These are phyloP conservation scores for Cytospora paraplurivora DNA, from an alignment of 2,329 filamentous ascomycete genomes.

Conservation along the genomic window DNA sequence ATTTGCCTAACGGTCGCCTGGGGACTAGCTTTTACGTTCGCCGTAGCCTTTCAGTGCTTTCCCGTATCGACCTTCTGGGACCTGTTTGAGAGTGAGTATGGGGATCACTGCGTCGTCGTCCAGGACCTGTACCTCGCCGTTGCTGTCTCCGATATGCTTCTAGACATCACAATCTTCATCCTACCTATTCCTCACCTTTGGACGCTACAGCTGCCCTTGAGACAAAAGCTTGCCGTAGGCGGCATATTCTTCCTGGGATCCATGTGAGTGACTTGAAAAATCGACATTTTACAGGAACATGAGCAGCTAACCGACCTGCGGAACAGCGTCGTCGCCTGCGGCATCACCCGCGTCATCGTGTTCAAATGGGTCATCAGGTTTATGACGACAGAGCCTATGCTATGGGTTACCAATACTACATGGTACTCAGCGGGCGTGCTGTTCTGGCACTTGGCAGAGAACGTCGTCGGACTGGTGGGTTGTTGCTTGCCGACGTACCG, in stretches of 20 bases:
- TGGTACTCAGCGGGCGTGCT: conserved; percentile 10
- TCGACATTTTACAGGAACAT: no score
- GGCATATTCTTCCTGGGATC: conserved; percentile 18
- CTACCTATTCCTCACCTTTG: conserved; percentile 19
- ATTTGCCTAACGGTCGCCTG: conserved; percentile 6
- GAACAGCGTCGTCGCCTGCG: conserved; percentile 11
- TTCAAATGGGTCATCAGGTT: conserved; percentile 4
- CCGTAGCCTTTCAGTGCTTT: conserved; percentile 9
- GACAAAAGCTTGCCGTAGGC: conserved; percentile 14
- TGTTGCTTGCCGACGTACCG: conserved; percentile 21
- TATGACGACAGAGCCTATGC: not conserved
- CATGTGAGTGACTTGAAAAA: conserved; percentile 3
- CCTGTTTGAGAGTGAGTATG: conserved; percentile 11
- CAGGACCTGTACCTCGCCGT: conserved; percentile 45
- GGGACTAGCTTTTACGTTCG: not conserved
- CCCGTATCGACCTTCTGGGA: conserved; percentile 1
- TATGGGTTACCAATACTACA: conserved; percentile 8
- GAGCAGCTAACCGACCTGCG: not conserved
- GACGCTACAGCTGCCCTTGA: conserved; percentile 9
- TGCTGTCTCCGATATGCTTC: conserved; percentile 47
- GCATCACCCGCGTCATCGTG: conserved; percentile 5
- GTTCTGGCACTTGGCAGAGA: conserved; percentile 21
- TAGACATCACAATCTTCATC: conserved; percentile 17
- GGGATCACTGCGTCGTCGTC: conserved; percentile 3
- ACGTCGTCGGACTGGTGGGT: conserved; percentile 29